phyloP scores from a whole-genome alignment of 2,329 filamentous ascomycete species.

The Emydomyces testavorans region DNA sequence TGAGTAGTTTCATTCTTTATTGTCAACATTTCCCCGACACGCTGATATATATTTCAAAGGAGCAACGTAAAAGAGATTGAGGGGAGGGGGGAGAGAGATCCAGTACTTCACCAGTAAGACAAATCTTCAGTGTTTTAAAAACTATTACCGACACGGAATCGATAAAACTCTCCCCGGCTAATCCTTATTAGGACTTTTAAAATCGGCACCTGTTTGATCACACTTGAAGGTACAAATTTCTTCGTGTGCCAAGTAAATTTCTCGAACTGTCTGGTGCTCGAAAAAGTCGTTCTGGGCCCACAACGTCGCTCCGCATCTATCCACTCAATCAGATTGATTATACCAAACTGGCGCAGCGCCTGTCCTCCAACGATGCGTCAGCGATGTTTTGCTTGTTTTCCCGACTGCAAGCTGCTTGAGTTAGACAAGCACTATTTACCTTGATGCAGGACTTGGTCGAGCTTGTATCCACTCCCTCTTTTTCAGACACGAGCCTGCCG shows the following conservation, averaged over 20 bases:
- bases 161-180: not conserved
- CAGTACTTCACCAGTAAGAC: too few species aligned
- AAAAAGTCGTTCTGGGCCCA: not conserved
- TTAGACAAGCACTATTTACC: not conserved
- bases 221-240: slow-evolving; percentile 3
- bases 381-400: not conserved
- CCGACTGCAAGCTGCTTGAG: not conserved
- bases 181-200: slow-evolving; percentile 8
- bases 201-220: slow-evolving; percentile 1
- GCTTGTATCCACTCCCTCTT: not conserved
- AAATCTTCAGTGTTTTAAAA: too few species aligned
- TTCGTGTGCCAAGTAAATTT: slow-evolving; percentile 1
- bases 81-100: too few species aligned
- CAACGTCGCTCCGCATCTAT: slow-evolving; percentile 1
- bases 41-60: too few species aligned
- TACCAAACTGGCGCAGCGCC: not conserved
- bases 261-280: not conserved
- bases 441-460: slow-evolving; percentile 2
- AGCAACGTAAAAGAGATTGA: too few species aligned
- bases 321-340: slow-evolving; percentile 10
- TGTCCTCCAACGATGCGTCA: too few species aligned
- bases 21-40: too few species aligned
- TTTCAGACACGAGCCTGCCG: not conserved
- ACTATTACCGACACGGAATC: too few species aligned
- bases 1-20: too few species aligned